Base-by-base conservation (phyloP, 164 flowering plant species). In the Sextonia rubra region DNA sequence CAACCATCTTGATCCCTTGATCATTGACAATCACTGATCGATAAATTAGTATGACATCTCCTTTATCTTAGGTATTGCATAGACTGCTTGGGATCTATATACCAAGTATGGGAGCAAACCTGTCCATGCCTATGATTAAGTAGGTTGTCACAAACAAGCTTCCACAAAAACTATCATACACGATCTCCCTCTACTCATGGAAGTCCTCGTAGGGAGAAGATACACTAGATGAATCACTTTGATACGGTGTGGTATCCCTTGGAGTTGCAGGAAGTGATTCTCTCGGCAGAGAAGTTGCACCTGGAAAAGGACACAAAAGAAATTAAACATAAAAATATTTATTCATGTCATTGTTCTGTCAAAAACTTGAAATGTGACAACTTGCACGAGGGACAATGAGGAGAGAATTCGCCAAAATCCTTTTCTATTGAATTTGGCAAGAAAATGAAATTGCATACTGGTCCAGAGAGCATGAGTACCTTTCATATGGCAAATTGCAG, bases 141-240 rank as follows among this genome's bases (percentile, higher is more conserved):
- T 27, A 18, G 25, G 12, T 47, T 30, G 15, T 47, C 67, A 64
- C 44, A 64, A 70, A 70, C 15, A 27, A 30, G 64, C 1, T 5
- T 3, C 12, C n/a, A 11, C 24, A 25, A 47, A 64, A 17, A 11
- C 68, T 2, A 37, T 48, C 26, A 1, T 63, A 29, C 20, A 24
- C 9, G 14, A 24, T 22, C 4, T 47, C 24, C 11, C 22, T 49
- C 60, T 78, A 83, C 58, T 90, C 91, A 69, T 86, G 80, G 77
- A 90, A 83, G 72, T 92, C 97, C 76, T 91, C 95, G 22, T 87
- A 90, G 14, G 93, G 92, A 14, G 96, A 88, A 49, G 98, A 89
- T 67, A 83, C 97, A 69, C 91, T 83, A 1, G 97, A 90, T 37
- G 92, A 88, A 71, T 91, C 96, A 70, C 87, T 86, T 75, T 89